Conservation (phyloP, 2,329 filamentous ascomycete species). For the Pseudocercospora eumusae region DNA sequence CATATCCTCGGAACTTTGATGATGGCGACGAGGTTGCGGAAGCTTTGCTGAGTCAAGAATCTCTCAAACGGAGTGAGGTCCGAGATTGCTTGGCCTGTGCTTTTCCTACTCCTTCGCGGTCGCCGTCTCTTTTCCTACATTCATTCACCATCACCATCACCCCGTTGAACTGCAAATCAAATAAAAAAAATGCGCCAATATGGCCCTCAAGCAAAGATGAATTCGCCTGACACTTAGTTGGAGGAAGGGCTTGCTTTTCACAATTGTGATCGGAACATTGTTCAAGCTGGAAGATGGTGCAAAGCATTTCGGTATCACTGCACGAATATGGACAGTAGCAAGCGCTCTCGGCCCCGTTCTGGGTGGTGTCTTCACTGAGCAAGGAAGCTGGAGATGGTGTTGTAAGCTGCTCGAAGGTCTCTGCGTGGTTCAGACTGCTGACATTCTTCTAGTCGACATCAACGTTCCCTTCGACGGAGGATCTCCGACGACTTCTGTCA, state of each 20-base stretch:
- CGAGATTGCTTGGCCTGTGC: background rate
- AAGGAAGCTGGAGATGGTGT: slow-evolving; percentile 27
- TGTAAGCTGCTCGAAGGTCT: slow-evolving; percentile 8
- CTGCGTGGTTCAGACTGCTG: background rate
- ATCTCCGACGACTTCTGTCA: slow-evolving; percentile 62
- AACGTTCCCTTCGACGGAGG: slow-evolving; percentile 56
- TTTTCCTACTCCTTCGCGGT: background rate
- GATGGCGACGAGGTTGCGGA: background rate
- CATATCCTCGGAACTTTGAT: background rate
- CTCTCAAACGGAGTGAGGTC: background rate
- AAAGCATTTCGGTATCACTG: slow-evolving; percentile 45
- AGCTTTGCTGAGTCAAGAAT: background rate
- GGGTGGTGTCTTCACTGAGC: slow-evolving; percentile 45
- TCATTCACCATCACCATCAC: no score
- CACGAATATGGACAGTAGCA: slow-evolving; percentile 48
- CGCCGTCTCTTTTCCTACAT: no score
- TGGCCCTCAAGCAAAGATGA: background rate
- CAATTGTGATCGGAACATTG: slow-evolving; percentile 55
- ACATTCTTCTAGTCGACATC: slow-evolving; percentile 39
- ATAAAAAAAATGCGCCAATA: no score
- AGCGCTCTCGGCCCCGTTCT: slow-evolving; percentile 46
- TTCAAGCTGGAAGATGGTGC: slow-evolving; percentile 52
- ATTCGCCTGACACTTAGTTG: slow-evolving; percentile 47
- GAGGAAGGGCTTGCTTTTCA: slow-evolving; percentile 52
- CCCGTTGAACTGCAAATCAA: no score